A percentile compares a stretch with the other conserved stretches of the same genome.
Evolutionary conservation across 352 stramenopile species (phyloP).

Genomic region (Pythium brassicae): DNA sequence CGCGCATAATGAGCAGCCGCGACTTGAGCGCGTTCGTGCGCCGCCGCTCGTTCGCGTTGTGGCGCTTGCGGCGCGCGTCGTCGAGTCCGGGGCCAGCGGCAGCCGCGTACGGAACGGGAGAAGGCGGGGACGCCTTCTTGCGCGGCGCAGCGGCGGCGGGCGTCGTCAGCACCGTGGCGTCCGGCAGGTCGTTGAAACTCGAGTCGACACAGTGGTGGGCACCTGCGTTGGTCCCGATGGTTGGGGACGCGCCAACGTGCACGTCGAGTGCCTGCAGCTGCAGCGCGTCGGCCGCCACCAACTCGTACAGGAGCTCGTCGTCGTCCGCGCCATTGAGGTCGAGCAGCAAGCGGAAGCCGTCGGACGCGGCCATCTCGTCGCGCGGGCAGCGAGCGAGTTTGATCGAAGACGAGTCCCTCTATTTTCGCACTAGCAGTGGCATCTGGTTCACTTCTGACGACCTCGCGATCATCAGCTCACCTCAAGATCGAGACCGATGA

Average conservation of each 20-base stretch:
- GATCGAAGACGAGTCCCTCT: too few relatives aligned
- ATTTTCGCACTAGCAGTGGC: too few relatives aligned
- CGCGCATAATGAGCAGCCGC: slow-evolving; percentile 38
- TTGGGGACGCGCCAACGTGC: not conserved
- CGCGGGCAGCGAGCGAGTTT: not conserved
- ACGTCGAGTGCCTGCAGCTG: slow-evolving; percentile 8
- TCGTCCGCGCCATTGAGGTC: slow-evolving; percentile 4
- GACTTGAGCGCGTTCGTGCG: slow-evolving; percentile 54
- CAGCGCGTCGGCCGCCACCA: slow-evolving; percentile 1
- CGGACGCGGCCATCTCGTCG: not conserved
- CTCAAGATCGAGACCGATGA: too few relatives aligned
- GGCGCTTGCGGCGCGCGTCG: slow-evolving; percentile 39
- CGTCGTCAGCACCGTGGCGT: not conserved
- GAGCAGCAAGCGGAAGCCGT: slow-evolving; percentile 8
- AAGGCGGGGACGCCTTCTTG: not conserved
- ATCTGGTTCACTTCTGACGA: too few relatives aligned
- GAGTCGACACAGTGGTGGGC: too few relatives aligned
- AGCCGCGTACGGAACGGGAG: not conserved
- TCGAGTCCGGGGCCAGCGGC: slow-evolving; percentile 8
- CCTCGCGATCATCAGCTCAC: too few relatives aligned
- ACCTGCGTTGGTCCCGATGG: too few relatives aligned
- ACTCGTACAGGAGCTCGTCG: not conserved
- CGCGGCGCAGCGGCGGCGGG: not conserved
- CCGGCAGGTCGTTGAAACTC: too few relatives aligned
- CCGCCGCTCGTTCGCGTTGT: slow-evolving; percentile 59